Evolutionary conservation across 495 filamentous ascomycete species (phyloP).

Genomic region (Lasiosphaeria miniovina): DNA sequence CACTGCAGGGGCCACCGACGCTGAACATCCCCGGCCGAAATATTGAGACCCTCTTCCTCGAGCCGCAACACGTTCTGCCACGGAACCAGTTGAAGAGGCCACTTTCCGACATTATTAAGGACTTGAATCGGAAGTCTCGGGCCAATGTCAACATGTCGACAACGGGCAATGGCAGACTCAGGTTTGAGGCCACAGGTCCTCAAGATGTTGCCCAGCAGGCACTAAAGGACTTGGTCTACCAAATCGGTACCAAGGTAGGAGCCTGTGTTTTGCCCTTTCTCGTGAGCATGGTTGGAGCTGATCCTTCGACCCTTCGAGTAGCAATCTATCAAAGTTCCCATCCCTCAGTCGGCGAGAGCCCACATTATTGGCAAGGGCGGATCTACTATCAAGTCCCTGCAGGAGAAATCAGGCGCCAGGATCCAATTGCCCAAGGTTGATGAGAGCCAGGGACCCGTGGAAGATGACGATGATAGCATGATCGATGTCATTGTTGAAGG

Average conservation of each 20-base stretch:
- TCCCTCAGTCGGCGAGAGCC: constrained; percentile 76
- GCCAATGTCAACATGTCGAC: constrained; percentile 74
- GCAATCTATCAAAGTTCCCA: constrained; percentile 70
- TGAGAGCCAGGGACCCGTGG: constrained; percentile 53
- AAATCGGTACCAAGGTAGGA: constrained; percentile 79
- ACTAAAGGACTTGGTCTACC: constrained; percentile 77
- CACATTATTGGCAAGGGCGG: constrained; percentile 91
- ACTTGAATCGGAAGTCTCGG: constrained; percentile 84
- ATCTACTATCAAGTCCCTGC: constrained; percentile 81
- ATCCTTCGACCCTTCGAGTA: constrained; percentile 30
- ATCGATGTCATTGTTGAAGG: constrained; percentile 89
- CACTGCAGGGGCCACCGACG: constrained; percentile 49
- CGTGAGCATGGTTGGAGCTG: neutral
- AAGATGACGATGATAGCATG: constrained; percentile 77
- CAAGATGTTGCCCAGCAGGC: constrained; percentile 75
- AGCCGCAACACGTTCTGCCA: constrained; percentile 67
- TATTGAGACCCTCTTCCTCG: constrained; percentile 68
- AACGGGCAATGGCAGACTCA: constrained; percentile 61
- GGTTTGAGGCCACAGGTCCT: constrained; percentile 79
- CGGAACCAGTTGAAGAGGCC: constrained; percentile 77
- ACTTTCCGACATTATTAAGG: constrained; percentile 73
- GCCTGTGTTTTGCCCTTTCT: constrained; percentile 5
- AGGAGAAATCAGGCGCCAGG: constrained; percentile 77
- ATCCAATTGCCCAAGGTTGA: constrained; percentile 84
- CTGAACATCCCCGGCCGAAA: constrained; percentile 76